Percentiles rank a stretch among this genome's conserved stretches.
These are phyloP conservation scores for Mortierella hygrophila DNA, from an alignment of 192 early-diverging fungal species.

Conservation along the genomic window DNA sequence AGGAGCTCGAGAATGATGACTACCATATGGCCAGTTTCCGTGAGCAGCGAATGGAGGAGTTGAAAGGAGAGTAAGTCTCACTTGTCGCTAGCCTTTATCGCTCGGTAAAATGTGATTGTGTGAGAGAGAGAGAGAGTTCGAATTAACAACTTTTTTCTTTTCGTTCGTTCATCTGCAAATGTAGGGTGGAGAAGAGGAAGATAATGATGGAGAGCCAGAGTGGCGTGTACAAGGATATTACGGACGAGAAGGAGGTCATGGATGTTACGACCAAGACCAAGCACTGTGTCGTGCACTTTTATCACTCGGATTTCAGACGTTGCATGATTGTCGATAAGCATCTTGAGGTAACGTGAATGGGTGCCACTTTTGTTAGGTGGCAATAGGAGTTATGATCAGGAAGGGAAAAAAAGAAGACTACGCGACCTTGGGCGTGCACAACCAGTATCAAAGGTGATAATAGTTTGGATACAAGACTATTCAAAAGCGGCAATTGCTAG, in stretches of 20 bases:
- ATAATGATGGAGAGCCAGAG: constrained; percentile 73
- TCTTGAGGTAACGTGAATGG: constrained; percentile 65
- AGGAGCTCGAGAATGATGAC: constrained; percentile 90
- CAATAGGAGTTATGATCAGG: too few relatives aligned
- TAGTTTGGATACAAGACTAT: too few relatives aligned
- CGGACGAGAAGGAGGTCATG: constrained; percentile 88
- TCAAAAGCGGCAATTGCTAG: too few relatives aligned
- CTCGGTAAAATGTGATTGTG: too few relatives aligned
- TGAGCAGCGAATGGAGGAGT: constrained; percentile 86
- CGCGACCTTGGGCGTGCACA: too few relatives aligned
- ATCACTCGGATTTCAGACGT: constrained; percentile 92
- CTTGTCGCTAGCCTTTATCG: background rate
- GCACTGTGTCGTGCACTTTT: constrained; percentile 88
- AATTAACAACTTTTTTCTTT: background rate
- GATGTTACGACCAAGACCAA: constrained; percentile 79
- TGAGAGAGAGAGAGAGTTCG: too few relatives aligned
- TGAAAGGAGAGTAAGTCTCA: constrained; percentile 84
- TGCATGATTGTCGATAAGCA: constrained; percentile 96
- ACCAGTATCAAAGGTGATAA: too few relatives aligned
- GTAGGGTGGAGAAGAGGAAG: constrained; percentile 72
- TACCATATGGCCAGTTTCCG: constrained; percentile 77
- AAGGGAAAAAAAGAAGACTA: too few relatives aligned
- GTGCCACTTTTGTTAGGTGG: background rate
- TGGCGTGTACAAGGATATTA: constrained; percentile 82
- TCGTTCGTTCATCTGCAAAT: background rate